Base-by-base conservation (phyloP, 2,329 filamentous ascomycete genomes). In the Keithomyces neogunnii region DNA sequence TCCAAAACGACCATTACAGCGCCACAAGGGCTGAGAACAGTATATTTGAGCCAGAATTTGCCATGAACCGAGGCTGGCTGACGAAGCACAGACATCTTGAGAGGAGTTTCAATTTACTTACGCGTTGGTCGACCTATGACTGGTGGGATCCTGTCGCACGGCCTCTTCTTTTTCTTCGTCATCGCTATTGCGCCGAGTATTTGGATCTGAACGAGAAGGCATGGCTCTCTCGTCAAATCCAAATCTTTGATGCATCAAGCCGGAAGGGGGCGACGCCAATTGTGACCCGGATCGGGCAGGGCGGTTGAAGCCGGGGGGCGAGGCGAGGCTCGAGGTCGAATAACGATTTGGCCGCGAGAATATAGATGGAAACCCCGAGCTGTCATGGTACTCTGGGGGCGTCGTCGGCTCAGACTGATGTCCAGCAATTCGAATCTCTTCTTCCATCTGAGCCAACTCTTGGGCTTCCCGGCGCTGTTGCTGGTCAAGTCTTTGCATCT, bases 371-470 rank as follows among this genome's bases (percentile, higher is more conserved):
- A 95, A 92, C 43, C 85, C 85, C 6, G 52, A 40, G 52, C 72
- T 82, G 57, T 95, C 89, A 60, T 84, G 85, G 67, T 93, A 92
- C 68, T 97, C 93, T 33, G 93, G 93, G 28, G 93, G 93, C 28
- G 93, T 99, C 2, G 93, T 96, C 13, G 93, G 93, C 71, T 97
- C 92, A 60, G 89, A 96, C 65, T 95, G 88, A 62, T 91, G 87
- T 50, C 88, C 88, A 54, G 82, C 76, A 55, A 76, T 70, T 61
- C 76, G 66, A 53, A 77, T 76, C 52, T 95, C 77, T 60, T 89
- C 85, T 62, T 90, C 86, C 73, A 97, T 87, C 66, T 88, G 84
- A 52, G 86, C 83, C 61, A 95, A 84, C 64, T 96, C 90, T 60
- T 86, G 81, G 65, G 91, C 89, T 64, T 93, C 88, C 55, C 81